phyloP scores from a whole-genome alignment of 805 yeast genomes.

The Monosporozyma siamensis region DNA sequence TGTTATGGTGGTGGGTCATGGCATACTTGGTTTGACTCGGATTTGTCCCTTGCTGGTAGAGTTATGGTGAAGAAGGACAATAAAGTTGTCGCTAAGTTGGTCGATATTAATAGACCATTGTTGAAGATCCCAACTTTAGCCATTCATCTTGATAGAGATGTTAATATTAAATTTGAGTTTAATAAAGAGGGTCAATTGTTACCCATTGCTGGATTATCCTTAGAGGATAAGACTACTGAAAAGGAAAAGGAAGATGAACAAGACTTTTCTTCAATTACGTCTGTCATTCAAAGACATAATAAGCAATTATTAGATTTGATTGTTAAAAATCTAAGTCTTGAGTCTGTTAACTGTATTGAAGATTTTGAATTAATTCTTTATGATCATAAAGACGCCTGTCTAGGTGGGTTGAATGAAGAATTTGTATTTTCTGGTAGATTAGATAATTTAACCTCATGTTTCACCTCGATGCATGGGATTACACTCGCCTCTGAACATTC shows the following conservation, averaged over 20 bases:
- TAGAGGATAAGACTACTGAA: constrained; percentile 29
- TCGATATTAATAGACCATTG: constrained; percentile 75
- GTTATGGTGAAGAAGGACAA: constrained; percentile 56
- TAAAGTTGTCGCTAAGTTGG: constrained; percentile 51
- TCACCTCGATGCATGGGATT: constrained; percentile 64
- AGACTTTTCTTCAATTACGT: constrained; percentile 51
- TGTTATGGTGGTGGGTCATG: constrained; percentile 94
- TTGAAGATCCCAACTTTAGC: constrained; percentile 92
- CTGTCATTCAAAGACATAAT: constrained; percentile 68
- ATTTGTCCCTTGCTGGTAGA: constrained; percentile 84
- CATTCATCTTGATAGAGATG: constrained; percentile 76
- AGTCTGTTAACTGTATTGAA: constrained; percentile 48
- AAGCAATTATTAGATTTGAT: constrained; percentile 56
- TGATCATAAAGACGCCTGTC: constrained; percentile 72
- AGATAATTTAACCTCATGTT: constrained; percentile 86
- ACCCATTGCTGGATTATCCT: constrained; percentile 70
- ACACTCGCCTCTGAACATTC: constrained; percentile 37
- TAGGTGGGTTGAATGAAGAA: constrained; percentile 88
- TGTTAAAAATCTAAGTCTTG: constrained; percentile 53
- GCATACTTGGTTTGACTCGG: constrained; percentile 96
- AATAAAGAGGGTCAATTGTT: constrained; percentile 79
- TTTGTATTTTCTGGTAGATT: constrained; percentile 85
- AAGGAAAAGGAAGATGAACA: constrained; percentile 30
- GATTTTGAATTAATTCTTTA: constrained; percentile 83
- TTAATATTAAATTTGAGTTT: constrained; percentile 71